phyloP scores from a whole-genome alignment of 768 basidiomycete genomes.

The Tylopilus plumbeoviolaceoides region DNA sequence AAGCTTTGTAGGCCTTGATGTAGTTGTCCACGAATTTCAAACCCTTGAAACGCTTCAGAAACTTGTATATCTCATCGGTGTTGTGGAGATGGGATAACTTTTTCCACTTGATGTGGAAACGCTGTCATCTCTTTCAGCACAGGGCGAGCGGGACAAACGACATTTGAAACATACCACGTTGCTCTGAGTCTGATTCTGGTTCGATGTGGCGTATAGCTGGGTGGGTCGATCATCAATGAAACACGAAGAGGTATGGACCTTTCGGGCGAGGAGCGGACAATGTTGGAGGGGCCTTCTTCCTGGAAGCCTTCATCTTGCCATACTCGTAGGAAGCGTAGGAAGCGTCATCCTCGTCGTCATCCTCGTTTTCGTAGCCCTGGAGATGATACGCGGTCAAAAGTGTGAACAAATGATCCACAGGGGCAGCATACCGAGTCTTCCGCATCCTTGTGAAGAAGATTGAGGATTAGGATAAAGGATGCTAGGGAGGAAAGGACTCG shows the following conservation, averaged over 20 bases:
- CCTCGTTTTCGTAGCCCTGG: constrained; percentile 64
- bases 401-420: constrained; percentile 6
- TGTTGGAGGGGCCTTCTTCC: constrained; percentile 43
- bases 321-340: constrained; percentile 79
- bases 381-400: constrained; percentile 38
- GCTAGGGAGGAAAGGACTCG: constrained; percentile 34
- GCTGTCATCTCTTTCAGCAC: constrained; percentile 45
- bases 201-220: constrained; percentile 51
- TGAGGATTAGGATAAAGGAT: background rate
- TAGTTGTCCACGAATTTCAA: constrained; percentile 99
- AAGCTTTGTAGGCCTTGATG: constrained; percentile 83
- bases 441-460: constrained; percentile 18
- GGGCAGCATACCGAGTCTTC: constrained; percentile 30
- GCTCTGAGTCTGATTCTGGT: constrained; percentile 82
- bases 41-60: constrained; percentile 91
- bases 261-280: constrained; percentile 50
- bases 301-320: constrained; percentile 60
- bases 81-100: constrained; percentile 97
- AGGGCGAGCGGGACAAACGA: background rate
- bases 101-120: constrained; percentile 99
- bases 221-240: constrained; percentile 22
- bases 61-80: constrained; percentile 97
- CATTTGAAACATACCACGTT: constrained; percentile 61
- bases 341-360: constrained; percentile 66
- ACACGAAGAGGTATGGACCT: constrained; percentile 37